Evolutionary conservation across 2,329 filamentous ascomycete species (phyloP).

Genomic region (Arthrobotrys entomopaga): DNA sequence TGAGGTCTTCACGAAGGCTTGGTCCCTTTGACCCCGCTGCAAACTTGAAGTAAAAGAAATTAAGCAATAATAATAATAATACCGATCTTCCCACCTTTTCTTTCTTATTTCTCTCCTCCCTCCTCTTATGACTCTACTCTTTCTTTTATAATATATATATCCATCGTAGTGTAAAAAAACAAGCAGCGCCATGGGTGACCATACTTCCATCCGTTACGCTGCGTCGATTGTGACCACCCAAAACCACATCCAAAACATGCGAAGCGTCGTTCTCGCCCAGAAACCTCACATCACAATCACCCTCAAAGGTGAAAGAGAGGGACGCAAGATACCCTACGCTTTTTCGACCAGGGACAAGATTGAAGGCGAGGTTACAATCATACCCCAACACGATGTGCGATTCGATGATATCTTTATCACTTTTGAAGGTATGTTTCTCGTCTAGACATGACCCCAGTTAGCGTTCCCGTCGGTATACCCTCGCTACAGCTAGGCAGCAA

Average conservation of each 20-base stretch:
- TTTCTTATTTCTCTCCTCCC: slow-evolving; percentile 1
- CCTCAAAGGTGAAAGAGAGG: slow-evolving; percentile 56
- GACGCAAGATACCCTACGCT: slow-evolving; percentile 43
- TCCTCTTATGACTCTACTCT: not conserved
- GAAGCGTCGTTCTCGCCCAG: slow-evolving; percentile 29
- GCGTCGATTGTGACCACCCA: slow-evolving; percentile 43
- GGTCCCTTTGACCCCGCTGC: slow-evolving; percentile 3
- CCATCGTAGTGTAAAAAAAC: slow-evolving; percentile 1
- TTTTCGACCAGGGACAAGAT: slow-evolving; percentile 69
- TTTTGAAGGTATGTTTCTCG: slow-evolving; percentile 66
- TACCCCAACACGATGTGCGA: slow-evolving; percentile 65
- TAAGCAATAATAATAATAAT: not conserved
- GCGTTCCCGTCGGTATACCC: slow-evolving; percentile 35
- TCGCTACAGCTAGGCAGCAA: slow-evolving; percentile 54
- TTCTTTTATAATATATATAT: not conserved
- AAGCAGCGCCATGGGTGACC: slow-evolving; percentile 32
- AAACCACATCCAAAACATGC: slow-evolving; percentile 35
- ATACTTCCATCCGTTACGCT: slow-evolving; percentile 45
- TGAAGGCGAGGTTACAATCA: slow-evolving; percentile 67
- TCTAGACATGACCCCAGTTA: slow-evolving; percentile 49
- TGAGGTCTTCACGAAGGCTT: slow-evolving; percentile 34
- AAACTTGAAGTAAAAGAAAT: not conserved
- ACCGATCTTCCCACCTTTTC: not conserved
- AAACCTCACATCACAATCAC: slow-evolving; percentile 56
- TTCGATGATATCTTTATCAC: slow-evolving; percentile 71